Evolutionary conservation across 2,329 filamentous ascomycete genomes (phyloP).

Genomic region (Clonostachys chloroleuca): DNA sequence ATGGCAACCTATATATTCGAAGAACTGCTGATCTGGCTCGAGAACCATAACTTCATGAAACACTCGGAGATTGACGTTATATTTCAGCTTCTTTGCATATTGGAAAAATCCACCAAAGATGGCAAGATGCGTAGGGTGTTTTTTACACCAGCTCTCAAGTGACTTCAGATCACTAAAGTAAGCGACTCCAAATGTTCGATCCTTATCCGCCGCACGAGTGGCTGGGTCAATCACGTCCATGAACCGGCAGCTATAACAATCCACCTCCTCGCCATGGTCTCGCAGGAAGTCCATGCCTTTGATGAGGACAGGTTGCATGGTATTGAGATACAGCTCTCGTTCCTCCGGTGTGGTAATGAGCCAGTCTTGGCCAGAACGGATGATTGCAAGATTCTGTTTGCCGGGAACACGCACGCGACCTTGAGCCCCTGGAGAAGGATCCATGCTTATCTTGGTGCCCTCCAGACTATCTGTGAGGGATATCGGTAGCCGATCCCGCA

Average conservation of each 20-base stretch:
- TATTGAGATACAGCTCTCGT: slow-evolving; percentile 33
- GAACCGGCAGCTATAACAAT: slow-evolving; percentile 35
- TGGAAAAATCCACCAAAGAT: slow-evolving; percentile 32
- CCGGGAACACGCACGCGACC: slow-evolving; percentile 23
- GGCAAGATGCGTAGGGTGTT: slow-evolving; percentile 30
- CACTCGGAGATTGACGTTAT: slow-evolving; percentile 24
- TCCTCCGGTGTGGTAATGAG: slow-evolving; percentile 29
- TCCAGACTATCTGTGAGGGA: slow-evolving; percentile 27
- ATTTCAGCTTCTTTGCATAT: slow-evolving; percentile 29
- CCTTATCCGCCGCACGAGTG: slow-evolving; percentile 11
- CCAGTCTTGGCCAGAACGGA: slow-evolving; percentile 41
- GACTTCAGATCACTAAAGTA: slow-evolving; percentile 33
- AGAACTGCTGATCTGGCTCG: slow-evolving; percentile 28
- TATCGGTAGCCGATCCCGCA: slow-evolving; percentile 33
- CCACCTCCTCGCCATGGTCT: slow-evolving; percentile 31
- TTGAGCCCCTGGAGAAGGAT: slow-evolving; percentile 5
- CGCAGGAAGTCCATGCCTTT: slow-evolving; percentile 39
- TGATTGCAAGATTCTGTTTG: slow-evolving; percentile 33
- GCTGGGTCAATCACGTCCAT: slow-evolving; percentile 30
- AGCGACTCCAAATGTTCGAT: slow-evolving; percentile 32
- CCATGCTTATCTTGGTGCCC: slow-evolving; percentile 10
- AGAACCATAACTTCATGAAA: slow-evolving; percentile 35
- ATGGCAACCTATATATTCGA: slow-evolving; percentile 36
- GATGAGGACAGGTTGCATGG: slow-evolving; percentile 36
- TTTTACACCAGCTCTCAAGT: slow-evolving; percentile 30